These are phyloP conservation scores for Durusdinium trenchii DNA, from an alignment of 73 alveolate species.

Conservation along the genomic window DNA sequence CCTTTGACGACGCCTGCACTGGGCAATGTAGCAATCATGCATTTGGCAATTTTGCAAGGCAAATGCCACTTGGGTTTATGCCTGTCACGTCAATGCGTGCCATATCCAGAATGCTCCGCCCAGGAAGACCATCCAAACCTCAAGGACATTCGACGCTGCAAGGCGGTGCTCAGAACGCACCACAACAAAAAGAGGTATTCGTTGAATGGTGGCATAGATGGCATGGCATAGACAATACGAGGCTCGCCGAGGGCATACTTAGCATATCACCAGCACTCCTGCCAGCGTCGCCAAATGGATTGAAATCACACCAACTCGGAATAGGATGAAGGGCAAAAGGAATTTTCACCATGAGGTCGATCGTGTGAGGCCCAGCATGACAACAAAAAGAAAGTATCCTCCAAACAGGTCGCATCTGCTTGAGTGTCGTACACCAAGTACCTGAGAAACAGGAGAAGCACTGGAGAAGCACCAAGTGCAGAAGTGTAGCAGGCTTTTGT, in stretches of 20 bases:
- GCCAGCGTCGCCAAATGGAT: neutral
- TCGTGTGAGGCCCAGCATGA: neutral
- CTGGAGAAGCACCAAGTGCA: neutral
- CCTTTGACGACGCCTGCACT: neutral
- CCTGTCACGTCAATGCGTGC: neutral
- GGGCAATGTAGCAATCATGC: neutral
- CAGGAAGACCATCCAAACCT: constrained; percentile 50
- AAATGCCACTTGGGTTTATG: neutral
- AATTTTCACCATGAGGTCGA: too few relatives aligned
- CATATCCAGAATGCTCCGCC: constrained; percentile 23
- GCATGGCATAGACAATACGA: neutral
- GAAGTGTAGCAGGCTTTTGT: neutral
- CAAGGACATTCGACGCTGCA: neutral
- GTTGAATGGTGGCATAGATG: neutral
- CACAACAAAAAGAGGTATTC: neutral
- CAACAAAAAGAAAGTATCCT: neutral
- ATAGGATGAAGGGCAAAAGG: too few relatives aligned
- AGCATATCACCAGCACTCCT: constrained; percentile 68
- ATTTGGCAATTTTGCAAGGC: neutral
- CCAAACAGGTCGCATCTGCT: constrained; percentile 23
- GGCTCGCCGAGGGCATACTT: constrained; percentile 41
- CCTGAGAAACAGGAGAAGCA: neutral
- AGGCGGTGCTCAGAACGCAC: neutral
- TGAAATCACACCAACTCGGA: too few relatives aligned
- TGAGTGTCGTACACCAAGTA: constrained; percentile 31